A percentile compares a stretch with the other conserved stretches of the same genome.
phyloP scores from a whole-genome alignment of 2,329 filamentous ascomycete genomes.

The Cyanodermella asteris region DNA sequence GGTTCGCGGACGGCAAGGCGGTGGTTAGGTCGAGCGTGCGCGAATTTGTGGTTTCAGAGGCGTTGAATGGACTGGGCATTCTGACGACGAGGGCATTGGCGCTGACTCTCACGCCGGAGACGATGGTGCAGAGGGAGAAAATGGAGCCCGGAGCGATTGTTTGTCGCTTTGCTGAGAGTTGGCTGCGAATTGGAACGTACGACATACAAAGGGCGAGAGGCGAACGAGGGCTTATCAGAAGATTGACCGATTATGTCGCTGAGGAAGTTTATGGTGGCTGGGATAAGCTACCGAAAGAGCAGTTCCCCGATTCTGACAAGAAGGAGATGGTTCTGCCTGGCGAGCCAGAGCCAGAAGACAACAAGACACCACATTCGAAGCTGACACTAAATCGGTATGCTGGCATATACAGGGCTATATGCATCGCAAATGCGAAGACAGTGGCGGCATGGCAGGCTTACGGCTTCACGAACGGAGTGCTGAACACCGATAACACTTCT shows the following conservation, averaged over 20 bases:
- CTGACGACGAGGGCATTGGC: conserved; percentile 73
- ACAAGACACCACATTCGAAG: no score
- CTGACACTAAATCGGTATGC: no score
- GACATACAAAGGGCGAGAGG: conserved; percentile 70
- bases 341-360: conserved; percentile 38
- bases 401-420: conserved; percentile 70
- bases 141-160: conserved; percentile 85
- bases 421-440: conserved; percentile 62
- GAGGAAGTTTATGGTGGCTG: conserved; percentile 77
- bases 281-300: conserved; percentile 50
- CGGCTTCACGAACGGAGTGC: conserved; percentile 95
- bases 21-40: conserved; percentile 81
- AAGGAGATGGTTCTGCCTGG: no score
- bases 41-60: conserved; percentile 81
- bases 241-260: conserved; percentile 60
- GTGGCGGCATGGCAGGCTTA: conserved; percentile 95
- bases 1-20: conserved; percentile 89
- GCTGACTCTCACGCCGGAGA: conserved; percentile 52
- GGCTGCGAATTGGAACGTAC: conserved; percentile 88
- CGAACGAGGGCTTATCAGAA: conserved; percentile 51
- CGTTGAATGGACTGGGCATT: conserved; percentile 61
- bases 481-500: conserved; percentile 96
- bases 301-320: conserved; percentile 22
- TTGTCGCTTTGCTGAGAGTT: conserved; percentile 70
- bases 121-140: conserved; percentile 54